Evolutionary conservation across 495 filamentous ascomycete species (phyloP).

Genomic region (Extremus antarcticus): DNA sequence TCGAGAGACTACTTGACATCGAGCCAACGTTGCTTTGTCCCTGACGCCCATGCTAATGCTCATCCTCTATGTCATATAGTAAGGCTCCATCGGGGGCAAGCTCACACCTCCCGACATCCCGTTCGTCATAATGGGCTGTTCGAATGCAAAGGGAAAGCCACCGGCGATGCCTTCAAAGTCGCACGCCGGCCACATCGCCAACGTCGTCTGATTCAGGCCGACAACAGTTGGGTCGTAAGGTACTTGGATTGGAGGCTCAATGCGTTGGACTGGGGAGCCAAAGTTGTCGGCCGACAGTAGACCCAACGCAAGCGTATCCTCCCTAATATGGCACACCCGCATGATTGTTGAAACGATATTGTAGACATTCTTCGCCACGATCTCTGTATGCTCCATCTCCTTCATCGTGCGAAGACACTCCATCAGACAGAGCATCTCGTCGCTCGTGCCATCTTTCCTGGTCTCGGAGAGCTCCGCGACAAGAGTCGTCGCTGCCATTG

Average conservation of each 20-base stretch:
- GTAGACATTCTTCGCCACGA: background rate
- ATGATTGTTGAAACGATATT: background rate
- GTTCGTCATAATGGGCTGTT: background rate
- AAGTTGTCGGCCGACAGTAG: background rate
- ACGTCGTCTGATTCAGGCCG: background rate
- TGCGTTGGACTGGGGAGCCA: background rate
- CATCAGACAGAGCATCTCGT: background rate
- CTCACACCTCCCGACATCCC: background rate
- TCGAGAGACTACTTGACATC: no score
- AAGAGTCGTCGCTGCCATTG: background rate
- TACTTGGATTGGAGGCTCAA: background rate
- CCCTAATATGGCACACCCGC: background rate
- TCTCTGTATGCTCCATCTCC: constrained; percentile 1
- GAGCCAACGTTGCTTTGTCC: no score
- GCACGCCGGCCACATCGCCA: background rate
- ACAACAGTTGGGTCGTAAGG: background rate
- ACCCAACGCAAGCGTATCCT: background rate
- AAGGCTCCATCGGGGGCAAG: background rate
- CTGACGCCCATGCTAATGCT: no score
- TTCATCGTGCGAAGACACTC: background rate
- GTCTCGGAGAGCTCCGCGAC: background rate
- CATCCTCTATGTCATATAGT: background rate
- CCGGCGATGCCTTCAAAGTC: background rate
- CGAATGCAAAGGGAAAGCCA: background rate
- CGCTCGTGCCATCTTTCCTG: background rate